phyloP scores from a whole-genome alignment of 345 rosid genomes.

The Isatis tinctoria region DNA sequence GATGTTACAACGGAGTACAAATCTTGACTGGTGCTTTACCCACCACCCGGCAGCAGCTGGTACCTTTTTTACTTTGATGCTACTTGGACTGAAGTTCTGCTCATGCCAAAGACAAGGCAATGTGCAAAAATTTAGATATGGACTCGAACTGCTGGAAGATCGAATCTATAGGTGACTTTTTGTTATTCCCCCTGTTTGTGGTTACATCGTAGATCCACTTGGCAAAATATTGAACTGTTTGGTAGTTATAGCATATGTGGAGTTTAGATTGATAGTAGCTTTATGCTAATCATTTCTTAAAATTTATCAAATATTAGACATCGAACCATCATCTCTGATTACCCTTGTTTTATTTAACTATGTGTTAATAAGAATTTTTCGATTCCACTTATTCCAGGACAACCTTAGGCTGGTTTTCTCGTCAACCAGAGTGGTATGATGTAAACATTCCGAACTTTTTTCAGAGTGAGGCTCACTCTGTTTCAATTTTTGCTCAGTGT shows the following conservation, averaged over 20 bases:
- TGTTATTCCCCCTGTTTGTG: not conserved
- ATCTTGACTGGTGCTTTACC: conserved; percentile 75
- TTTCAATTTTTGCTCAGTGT: conserved; percentile 62
- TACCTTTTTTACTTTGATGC: conserved; percentile 85
- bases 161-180: conserved; percentile 67
- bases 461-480: conserved; percentile 76
- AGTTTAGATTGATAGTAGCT: too few species aligned
- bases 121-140: conserved; percentile 61
- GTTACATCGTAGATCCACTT: not conserved
- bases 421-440: conserved; percentile 79
- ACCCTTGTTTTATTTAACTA: not conserved
- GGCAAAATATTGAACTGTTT: not conserved
- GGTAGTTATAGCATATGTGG: not conserved
- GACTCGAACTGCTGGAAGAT: conserved; percentile 78
- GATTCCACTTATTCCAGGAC: conserved; percentile 49
- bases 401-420: conserved; percentile 86
- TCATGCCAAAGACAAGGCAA: conserved; percentile 70
- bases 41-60: conserved; percentile 90
- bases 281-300: too few species aligned
- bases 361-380: conserved; percentile 10
- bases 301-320: too few species aligned
- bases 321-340: not conserved
- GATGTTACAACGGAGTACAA: conserved; percentile 73
- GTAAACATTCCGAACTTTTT: conserved; percentile 51
- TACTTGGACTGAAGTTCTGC: conserved; percentile 87